Base-by-base conservation (phyloP, 805 yeast genomes). In the Danielozyma ontarioensis region DNA sequence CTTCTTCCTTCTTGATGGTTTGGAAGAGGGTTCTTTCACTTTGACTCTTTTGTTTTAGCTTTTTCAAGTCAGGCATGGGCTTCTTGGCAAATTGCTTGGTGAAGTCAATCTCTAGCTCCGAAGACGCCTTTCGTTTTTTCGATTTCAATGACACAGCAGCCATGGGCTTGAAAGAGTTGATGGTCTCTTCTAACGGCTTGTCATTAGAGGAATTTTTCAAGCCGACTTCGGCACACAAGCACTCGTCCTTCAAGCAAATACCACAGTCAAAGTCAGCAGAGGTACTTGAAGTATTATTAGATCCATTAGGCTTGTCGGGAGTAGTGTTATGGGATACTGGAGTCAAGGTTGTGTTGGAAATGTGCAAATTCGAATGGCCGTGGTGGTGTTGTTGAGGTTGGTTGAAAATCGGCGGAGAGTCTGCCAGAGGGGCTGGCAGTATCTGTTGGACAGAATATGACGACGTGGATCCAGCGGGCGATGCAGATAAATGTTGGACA, bases 171-270 rank as follows among this genome's bases (percentile, higher is more conserved):
- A 80, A 71, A 13, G 60, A 48, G 2, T 59, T 55, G 27, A 73
- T 43, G n/a, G 62, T 45, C 21, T 59, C 62, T 39, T 63, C 62
- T 25, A 47, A 50, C 18, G 47, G 17, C 28, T 39, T 36, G 13
- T 37, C 32, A 12, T 38, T 37, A 6, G 32, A 37, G 8, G 46
- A 27, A 4, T 48, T 51, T 35, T 64, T 68, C 31, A 72, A 46
- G 2, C 79, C 78, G 7, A 60, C 70, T 24, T 55, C 53, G 40
- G 72, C 87, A 53, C 89, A 82, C 11, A 81, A 53, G 50, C 89
- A 83, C 36, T 72, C 78, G 32, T 80, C 87, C 50, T 79, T 79
- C 27, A 64, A 53, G 51, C 89, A 82, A n/a, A 77, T 74, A 3
- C 79, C 82, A 53, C 89, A 82, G 45, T 65, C 70, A 32, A 59